Base-by-base conservation (phyloP, 2,329 filamentous ascomycete genomes). In the Akanthomyces uredinophilus region DNA sequence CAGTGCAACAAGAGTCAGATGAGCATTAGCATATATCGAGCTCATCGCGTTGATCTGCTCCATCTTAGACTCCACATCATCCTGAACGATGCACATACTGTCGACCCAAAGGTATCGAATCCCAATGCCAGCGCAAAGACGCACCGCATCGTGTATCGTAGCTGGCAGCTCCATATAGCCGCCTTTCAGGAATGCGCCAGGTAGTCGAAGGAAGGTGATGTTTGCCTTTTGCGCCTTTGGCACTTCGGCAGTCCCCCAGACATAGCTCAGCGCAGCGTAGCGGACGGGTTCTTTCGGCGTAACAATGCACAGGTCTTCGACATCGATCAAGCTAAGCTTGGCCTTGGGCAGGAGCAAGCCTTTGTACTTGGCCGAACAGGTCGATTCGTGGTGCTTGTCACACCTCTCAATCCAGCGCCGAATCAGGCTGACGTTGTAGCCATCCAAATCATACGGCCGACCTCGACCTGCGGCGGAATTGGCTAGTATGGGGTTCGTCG, bases 31-130 rank as follows among this genome's bases (percentile, higher is more conserved):
- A 39, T 60, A 64, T 1, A 62, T 49, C 2, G 54, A 29, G 3
- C 54, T 60, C 63, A 64, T 64, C 2, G 63, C 53, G 18, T 53
- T 52, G 35, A 64, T 62, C 39, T 64, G 53, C 47, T 59, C 43
- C 53, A 54, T 46, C 16, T 64, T 62, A 13, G 43, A 49, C 35
- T 53, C 59, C 5, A 39, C 7, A 29, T 63, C 63, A 37, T 62
- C 55, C 52, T 60, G 60, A 14, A 62, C 43, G 20, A 63, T 60
- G 51, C 60, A 64, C 55, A 64, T n/a, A 16, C 59, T 62, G 44
- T 64, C 63, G n/a, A 64, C 63, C 60, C 63, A 64, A 20, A 64
- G 63, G 43, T 64, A 62, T 32, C 61, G 55, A 11, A 63, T 60
- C 2, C 55, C 61, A n/a, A 63, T 53, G 2, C n/a, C 43, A 37